Evolutionary conservation across 352 stramenopile species (phyloP).

Genomic region (Phytophthora sp.): DNA sequence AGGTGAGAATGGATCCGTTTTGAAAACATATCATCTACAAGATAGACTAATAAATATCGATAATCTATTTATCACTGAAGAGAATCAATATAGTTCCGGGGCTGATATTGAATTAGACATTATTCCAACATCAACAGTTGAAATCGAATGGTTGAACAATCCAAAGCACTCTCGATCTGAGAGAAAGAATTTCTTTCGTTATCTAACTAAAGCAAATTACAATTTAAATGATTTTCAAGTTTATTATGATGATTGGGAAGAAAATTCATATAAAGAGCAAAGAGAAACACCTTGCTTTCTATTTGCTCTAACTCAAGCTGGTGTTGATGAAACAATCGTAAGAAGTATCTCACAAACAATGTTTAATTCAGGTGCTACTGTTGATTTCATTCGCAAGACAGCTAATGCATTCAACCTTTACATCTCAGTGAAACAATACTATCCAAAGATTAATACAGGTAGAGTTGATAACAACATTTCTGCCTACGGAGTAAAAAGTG

Average conservation of each 20-base stretch:
- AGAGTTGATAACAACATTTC: slow-evolving; percentile 17
- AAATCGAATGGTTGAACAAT: slow-evolving; percentile 29
- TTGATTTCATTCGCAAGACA: slow-evolving; percentile 34
- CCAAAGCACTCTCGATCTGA: slow-evolving; percentile 19
- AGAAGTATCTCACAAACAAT: slow-evolving; percentile 33
- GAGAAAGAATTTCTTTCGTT: slow-evolving; percentile 36
- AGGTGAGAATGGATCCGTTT: slow-evolving; percentile 17
- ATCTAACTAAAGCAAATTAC: slow-evolving; percentile 30
- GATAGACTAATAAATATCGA: slow-evolving; percentile 24
- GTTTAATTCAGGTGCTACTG: slow-evolving; percentile 30
- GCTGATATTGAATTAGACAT: slow-evolving; percentile 30
- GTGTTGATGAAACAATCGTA: slow-evolving; percentile 14
- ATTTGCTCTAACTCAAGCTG: slow-evolving; percentile 20
- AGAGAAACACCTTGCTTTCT: slow-evolving; percentile 26
- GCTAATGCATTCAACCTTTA: slow-evolving; percentile 26
- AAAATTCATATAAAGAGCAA: slow-evolving; percentile 10
- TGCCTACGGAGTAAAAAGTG: slow-evolving; percentile 17
- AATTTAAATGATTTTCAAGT: slow-evolving; percentile 26
- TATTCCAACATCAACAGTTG: slow-evolving; percentile 17
- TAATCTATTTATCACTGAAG: slow-evolving; percentile 30
- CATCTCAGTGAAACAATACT: slow-evolving; percentile 29
- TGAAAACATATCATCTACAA: slow-evolving; percentile 28
- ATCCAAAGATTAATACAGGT: slow-evolving; percentile 7
- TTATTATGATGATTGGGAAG: slow-evolving; percentile 10
- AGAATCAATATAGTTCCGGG: slow-evolving; percentile 33